Evolutionary conservation across 225 moss, liverwort and hornwort species (phyloP).

Genomic region (Sphagnum tenellum): DNA sequence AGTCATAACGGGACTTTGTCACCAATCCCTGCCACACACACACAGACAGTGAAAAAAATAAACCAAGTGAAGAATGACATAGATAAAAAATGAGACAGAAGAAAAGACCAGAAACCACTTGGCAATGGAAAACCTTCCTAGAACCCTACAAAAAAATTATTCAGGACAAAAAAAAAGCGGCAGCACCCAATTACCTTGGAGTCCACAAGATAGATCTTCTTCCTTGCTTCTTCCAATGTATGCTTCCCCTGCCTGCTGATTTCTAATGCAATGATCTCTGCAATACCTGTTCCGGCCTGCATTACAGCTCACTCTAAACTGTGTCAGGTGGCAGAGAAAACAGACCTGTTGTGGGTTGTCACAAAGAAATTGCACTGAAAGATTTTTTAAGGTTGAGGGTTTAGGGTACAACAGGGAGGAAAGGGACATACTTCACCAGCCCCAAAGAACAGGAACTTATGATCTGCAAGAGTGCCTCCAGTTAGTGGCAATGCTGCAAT

Average conservation of each 20-base stretch:
- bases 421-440: constrained; percentile 48
- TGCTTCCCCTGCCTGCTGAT: constrained; percentile 58
- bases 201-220: constrained; percentile 56
- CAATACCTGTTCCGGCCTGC: constrained; percentile 79
- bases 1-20: constrained; percentile 46
- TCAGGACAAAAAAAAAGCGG: not conserved
- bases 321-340: not conserved
- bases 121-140: no score
- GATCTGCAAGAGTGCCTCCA: constrained; percentile 74
- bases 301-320: not conserved
- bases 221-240: constrained; percentile 50
- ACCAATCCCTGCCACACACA: constrained; percentile 43
- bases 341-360: not conserved
- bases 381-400: no score
- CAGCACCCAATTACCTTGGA: constrained; percentile 45
- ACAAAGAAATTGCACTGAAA: not conserved
- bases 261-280: constrained; percentile 63
- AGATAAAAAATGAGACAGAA: no score
- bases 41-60: not conserved
- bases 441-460: constrained; percentile 63
- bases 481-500: constrained; percentile 64
- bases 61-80: no score
- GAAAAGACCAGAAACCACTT: no score
- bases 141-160: not conserved
- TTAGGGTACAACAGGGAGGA: no score